Conservation (phyloP, 306 rosid species). For the Casuarina cunninghamiana region DNA sequence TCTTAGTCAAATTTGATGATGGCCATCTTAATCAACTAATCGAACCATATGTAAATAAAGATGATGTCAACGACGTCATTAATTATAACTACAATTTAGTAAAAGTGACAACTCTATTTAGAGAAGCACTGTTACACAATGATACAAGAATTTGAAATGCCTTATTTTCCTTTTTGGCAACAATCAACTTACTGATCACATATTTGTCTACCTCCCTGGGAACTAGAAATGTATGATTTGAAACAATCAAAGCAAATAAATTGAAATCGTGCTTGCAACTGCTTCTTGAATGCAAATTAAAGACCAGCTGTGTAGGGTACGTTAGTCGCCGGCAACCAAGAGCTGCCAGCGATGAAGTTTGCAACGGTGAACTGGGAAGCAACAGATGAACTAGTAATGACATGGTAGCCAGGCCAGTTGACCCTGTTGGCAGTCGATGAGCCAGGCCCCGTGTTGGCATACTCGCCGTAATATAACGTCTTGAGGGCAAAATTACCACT, state of each 20-base stretch:
- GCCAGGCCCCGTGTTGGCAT: slow-evolving; percentile 63
- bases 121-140: background rate
- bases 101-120: slow-evolving; percentile 8
- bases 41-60: no score
- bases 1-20: no score
- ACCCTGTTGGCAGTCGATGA: slow-evolving; percentile 60
- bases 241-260: background rate
- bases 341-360: slow-evolving; percentile 54
- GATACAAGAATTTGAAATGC: slow-evolving; percentile 11
- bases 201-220: background rate
- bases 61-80: background rate
- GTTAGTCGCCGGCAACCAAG: slow-evolving; percentile 60
- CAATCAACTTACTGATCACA: background rate
- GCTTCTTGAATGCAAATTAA: background rate
- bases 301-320: slow-evolving; percentile 70
- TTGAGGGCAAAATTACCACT: slow-evolving; percentile 62
- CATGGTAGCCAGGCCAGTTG: slow-evolving; percentile 64
- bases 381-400: slow-evolving; percentile 60
- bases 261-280: background rate
- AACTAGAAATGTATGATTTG: background rate
- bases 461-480: slow-evolving; percentile 67
- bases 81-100: slow-evolving; percentile 1
- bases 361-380: slow-evolving; percentile 68
- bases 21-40: no score
- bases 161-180: background rate